phyloP scores from a whole-genome alignment of 345 rosid species.

The Ailanthus altissimus region DNA sequence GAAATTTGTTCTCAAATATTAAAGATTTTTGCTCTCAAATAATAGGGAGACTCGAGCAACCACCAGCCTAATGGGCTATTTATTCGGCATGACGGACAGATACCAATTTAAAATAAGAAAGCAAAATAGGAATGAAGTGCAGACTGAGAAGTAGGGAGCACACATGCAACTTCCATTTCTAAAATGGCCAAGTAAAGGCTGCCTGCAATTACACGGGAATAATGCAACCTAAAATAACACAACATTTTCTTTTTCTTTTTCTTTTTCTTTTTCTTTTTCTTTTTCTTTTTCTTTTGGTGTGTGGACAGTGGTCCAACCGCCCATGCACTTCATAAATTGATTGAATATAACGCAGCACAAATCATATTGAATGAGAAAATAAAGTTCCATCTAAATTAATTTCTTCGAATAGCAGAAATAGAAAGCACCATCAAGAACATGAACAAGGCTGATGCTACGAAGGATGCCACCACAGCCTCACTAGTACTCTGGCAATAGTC shows the following conservation, averaged over 20 bases:
- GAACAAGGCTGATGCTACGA: constrained; percentile 30
- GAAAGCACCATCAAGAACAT: constrained; percentile 39
- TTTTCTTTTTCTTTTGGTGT: too few relatives aligned
- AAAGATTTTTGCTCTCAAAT: too few relatives aligned
- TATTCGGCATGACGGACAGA: too few relatives aligned
- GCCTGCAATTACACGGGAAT: too few relatives aligned
- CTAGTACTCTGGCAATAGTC: constrained; percentile 48
- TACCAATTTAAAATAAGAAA: neutral
- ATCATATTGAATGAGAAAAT: neutral
- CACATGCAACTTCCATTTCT: neutral
- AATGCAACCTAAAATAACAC: neutral
- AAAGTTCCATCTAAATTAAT: constrained; percentile 16
- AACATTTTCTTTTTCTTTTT: neutral
- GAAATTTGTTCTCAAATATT: too few relatives aligned
- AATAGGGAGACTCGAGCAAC: too few relatives aligned
- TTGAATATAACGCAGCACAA: neutral
- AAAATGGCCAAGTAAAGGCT: neutral
- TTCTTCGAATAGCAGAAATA: constrained; percentile 40
- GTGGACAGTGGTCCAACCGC: too few relatives aligned
- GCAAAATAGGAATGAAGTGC: neutral
- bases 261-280: neutral
- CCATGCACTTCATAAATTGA: neutral
- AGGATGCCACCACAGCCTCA: constrained; percentile 53
- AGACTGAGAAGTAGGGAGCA: neutral
- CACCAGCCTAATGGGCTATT: too few relatives aligned